A percentile compares a stretch with the other conserved stretches of the same genome.
Conservation (phyloP, 306 rosid genomes). For the Prosopis cineraria region DNA sequence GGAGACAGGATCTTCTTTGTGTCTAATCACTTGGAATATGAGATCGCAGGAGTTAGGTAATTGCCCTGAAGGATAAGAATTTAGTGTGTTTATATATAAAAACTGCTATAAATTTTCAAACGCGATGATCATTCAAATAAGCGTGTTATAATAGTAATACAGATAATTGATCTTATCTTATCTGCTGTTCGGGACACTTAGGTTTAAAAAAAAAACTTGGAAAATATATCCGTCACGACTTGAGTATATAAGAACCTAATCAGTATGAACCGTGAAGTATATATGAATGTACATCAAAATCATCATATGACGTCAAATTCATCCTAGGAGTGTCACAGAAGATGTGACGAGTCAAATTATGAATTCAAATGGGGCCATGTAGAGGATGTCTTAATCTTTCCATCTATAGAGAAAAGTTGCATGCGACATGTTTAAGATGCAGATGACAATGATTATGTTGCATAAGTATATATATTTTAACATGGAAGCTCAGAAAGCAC, state of each 20-base stretch:
- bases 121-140: neutral
- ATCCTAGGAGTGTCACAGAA: neutral
- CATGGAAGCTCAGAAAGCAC: slow-evolving; percentile 7
- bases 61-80: neutral
- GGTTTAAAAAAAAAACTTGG: too few relatives aligned
- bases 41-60: slow-evolving; percentile 16
- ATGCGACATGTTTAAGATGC: slow-evolving; percentile 28
- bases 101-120: neutral
- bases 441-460: slow-evolving; percentile 28
- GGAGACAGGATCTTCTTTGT: slow-evolving; percentile 23
- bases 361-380: slow-evolving; percentile 19
- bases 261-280: too few relatives aligned
- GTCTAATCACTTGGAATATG: slow-evolving; percentile 32
- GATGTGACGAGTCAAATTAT: slow-evolving; percentile 8
- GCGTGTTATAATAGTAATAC: neutral
- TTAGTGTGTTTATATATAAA: neutral
- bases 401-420: slow-evolving; percentile 22
- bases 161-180: neutral
- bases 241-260: neutral
- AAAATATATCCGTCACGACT: neutral
- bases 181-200: too few relatives aligned
- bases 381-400: neutral
- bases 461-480: too few relatives aligned
- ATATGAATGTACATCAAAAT: too few relatives aligned
- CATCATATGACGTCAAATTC: too few relatives aligned